Base-by-base conservation (phyloP, 306 rosid species). In the Casuarina cunninghamiana region DNA sequence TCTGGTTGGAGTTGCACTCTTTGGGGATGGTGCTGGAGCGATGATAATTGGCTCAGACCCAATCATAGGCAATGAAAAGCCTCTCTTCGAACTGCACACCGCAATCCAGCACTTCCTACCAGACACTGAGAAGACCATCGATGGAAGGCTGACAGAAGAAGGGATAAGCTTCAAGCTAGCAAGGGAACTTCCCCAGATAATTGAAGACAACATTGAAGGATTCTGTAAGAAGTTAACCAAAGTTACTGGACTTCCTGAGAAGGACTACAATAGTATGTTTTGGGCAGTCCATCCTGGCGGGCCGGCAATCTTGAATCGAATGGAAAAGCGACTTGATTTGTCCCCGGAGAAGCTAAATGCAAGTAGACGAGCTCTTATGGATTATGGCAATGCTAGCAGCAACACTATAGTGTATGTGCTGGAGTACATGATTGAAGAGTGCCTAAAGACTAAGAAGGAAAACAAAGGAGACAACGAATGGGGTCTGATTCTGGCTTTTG, bases 211-310 rank as follows among this genome's bases (percentile, higher is more conserved):
- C 77, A 83, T 92, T 50, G 93, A 89, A 49, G 93, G 82, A n/a
- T 95, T 95, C 78, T 92, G 97, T 78, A 87, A 83, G 53, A 81
- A 81, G 48, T 72, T 95, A 65, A 81, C 92, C 69, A 75, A 66
- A 71, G 87, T 45, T 19, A 82, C 38, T 77, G 93, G 92, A 53
- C 79, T 81, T 53, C 53, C 80, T 45, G 82, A 81, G 5, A 83
- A 91, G 85, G 86, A 84, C 26, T 91, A 88, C 53, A 91, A 88
- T 77, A 76, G 88, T 79, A 41, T 95, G 74, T 93, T 95, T 43
- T 93, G 97, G 97, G 97, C 96, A 3, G 96, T 95, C 8, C 97
- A 93, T 90, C 99, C 97, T 0, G 94, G 97, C 1, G 97, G 94
- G 4, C 97, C 97, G 16, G 97, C 99, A 37, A 93, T 93, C 73